Base-by-base conservation (phyloP, 352 stramenopile species). In the Phytophthora fragariae region DNA sequence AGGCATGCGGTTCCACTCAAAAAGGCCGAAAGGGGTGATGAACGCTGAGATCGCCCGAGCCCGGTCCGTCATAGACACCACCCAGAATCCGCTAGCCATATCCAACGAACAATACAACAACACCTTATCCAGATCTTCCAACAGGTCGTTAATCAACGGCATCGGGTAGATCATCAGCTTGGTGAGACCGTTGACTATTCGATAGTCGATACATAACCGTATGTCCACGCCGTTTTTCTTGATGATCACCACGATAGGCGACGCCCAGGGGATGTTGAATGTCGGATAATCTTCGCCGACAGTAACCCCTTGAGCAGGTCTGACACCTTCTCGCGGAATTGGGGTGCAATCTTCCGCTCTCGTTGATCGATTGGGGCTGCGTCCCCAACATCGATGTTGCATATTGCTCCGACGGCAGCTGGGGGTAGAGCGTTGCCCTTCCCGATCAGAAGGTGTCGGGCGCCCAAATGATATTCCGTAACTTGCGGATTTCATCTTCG, bases 391-490 rank as follows among this genome's bases (percentile, higher is more conserved):
- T 47, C 39, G 14, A 47, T 47, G 12, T n/a, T 11, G 39, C 39
- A 47, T 14, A 47, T 11, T 47, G 14, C 39, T 1, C 39, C 39
- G 2, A 47, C 14, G 2, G 39, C 39, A 2, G 10, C 10, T 11
- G 10, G 39, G 1, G 39, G 39, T 6, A 47, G 6, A 4, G 39
- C 10, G 14, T n/a, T 47, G 10, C 39, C 39, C 3, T 47, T 47
- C 0, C 72, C 75, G 31, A 83, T 82, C 2, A 85, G 12, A 7
- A 76, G 66, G 8, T 64, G 46, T 5, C 27, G 9, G 0, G 12
- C 6, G 50, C 49, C 75, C 68, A 21, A 21, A 21, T 21, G 19
- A 21, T 21, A 21, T 21, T 0, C 19, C 19, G 19, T 21, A 21
- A 0, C 4, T 27, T 53, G 6, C 72, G 70, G 7, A 76, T 46